These are phyloP conservation scores for Lasiodiplodia citricola DNA, from an alignment of 2,329 filamentous ascomycete species.

Conservation along the genomic window DNA sequence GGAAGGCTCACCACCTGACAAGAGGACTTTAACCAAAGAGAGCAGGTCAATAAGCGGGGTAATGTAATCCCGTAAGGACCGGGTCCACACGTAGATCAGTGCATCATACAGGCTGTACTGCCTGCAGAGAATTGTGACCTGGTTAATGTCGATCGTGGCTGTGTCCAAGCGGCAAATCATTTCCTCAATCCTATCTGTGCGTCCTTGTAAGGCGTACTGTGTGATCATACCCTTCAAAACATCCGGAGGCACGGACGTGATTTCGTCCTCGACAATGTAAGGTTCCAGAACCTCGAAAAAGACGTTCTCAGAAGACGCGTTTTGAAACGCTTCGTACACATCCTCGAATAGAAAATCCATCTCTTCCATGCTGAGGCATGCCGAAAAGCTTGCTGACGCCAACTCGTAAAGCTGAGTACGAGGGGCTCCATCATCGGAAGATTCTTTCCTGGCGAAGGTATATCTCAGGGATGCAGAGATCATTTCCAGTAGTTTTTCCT, in stretches of 20 bases:
- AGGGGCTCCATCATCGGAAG: constrained; percentile 57
- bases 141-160: constrained; percentile 88
- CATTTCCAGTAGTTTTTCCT: constrained; percentile 89
- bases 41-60: constrained; percentile 87
- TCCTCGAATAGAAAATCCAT: constrained; percentile 88
- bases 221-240: constrained; percentile 85
- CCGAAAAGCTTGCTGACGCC: constrained; percentile 80
- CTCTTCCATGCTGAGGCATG: constrained; percentile 78
- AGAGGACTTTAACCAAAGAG: constrained; percentile 63
- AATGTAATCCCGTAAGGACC: constrained; percentile 85
- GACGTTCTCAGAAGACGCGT: constrained; percentile 71
- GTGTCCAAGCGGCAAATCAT: constrained; percentile 94
- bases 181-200: constrained; percentile 83
- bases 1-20: constrained; percentile 59
- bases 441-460: constrained; percentile 71
- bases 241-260: constrained; percentile 77
- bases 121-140: constrained; percentile 88
- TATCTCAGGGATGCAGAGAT: constrained; percentile 91
- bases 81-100: constrained; percentile 95
- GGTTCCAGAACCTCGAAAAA: constrained; percentile 90
- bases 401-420: constrained; percentile 73
- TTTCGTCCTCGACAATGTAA: constrained; percentile 79
- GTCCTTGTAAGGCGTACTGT: constrained; percentile 77
- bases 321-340: constrained; percentile 88
- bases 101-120: constrained; percentile 93